Base-by-base conservation (phyloP, 108 stramenopile genomes). In the Schizochytrium sp. region DNA sequence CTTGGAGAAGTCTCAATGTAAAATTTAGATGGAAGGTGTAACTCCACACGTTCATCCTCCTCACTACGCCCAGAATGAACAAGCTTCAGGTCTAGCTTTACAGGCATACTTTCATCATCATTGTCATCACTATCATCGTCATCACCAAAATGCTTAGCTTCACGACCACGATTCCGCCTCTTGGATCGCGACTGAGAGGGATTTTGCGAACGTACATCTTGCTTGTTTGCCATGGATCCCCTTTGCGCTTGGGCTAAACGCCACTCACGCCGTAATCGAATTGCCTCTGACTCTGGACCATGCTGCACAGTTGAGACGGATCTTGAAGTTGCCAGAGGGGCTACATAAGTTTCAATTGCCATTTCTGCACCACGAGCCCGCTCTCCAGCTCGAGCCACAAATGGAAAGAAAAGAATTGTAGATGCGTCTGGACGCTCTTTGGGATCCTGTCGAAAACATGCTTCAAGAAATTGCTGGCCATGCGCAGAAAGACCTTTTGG, bases 361-460 rank as follows among this genome's bases (percentile, higher is more conserved):
- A 3, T 10, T 69, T 38, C 28, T 3, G 19, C 64, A 44, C 64
- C 28, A 5, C 12, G 19, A 38, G 64, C 15, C 7, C 64, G 64
- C 12, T 69, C 64, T 1, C 28, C 15, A 3, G 50, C 76, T 15
- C 76, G 47, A 38, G 50, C 3, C 0, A 89, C 72, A 56, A 89
- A 91, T 4, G 69, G 72, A 56, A 87, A 83, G n/a, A 91, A 46
- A 19, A 91, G 91, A 2, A 91, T 49, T 13, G 60, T n/a, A 2
- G 91, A 45, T n/a, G 87, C 89, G 19, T 91, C 91, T 12, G 91
- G 91, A 44, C 91, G 91, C 7, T 56, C 50, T 28, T 13, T 58
- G 0, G 92, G 89, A 47, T 91, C 90, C 3, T 53, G 89, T 56
- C 88, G 46, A 45, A 92, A 90, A 50, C 91, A 91, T 2, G 69